Conservation (phyloP, 192 early-diverging fungal species). For the Chytriomyces sp. region DNA sequence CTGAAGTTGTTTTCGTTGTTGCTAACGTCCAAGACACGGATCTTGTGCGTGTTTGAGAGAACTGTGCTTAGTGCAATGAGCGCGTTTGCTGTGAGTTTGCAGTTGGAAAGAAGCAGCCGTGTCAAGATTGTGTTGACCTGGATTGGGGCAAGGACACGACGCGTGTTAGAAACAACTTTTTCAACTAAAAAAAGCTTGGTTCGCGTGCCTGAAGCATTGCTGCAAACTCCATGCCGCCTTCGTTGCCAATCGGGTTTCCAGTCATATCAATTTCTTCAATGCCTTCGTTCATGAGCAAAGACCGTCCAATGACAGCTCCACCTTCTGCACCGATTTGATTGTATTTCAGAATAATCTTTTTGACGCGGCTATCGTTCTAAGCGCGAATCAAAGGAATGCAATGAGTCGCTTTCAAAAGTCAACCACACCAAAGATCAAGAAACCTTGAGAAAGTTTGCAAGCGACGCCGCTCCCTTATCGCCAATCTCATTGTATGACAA, state of each 20-base stretch:
- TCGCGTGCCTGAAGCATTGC: conserved; percentile 47
- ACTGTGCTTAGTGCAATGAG: conserved; percentile 55
- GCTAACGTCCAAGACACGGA: conserved; percentile 40
- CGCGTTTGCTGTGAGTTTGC: conserved; percentile 35
- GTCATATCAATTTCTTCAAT: conserved; percentile 43
- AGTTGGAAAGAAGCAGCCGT: conserved; percentile 30
- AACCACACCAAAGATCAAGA: no score
- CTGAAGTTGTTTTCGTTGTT: conserved; percentile 44
- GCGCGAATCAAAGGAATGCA: not conserved
- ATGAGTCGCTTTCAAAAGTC: no score
- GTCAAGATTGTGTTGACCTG: conserved; percentile 48
- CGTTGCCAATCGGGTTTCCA: conserved; percentile 43
- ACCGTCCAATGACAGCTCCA: conserved; percentile 37
- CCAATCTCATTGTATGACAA: conserved; percentile 57
- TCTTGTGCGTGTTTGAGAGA: conserved; percentile 44
- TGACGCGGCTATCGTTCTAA: conserved; percentile 45
- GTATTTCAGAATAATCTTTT: conserved; percentile 41
- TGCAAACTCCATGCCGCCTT: conserved; percentile 56
- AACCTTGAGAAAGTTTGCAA: conserved; percentile 56
- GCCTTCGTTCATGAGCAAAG: conserved; percentile 46
- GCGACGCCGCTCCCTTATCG: conserved; percentile 44
- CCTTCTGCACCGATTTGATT: conserved; percentile 49
- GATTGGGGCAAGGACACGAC: not conserved
- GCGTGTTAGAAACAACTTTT: not conserved
- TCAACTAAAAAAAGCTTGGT: not conserved